Evolutionary conservation across 2,329 filamentous ascomycete genomes (phyloP), one percentile per base, ranked within the genome.

Genomic region (Daldinia sp.): DNA sequence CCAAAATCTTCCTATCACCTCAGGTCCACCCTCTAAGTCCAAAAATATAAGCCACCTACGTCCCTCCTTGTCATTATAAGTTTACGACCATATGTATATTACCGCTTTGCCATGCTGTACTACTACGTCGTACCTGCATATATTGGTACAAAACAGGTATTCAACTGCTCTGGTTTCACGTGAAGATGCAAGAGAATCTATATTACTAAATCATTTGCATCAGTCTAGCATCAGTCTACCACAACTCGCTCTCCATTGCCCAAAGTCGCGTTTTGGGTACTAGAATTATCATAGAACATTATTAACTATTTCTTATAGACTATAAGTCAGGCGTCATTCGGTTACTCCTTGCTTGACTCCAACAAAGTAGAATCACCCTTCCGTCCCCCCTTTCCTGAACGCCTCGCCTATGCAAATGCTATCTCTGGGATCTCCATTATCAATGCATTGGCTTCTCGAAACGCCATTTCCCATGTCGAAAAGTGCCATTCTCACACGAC

Each of bases 351-450:
- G 20, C 18, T 54, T 26, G 51, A 23, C 51, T 37, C 33, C 65
- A 56, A 57, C 48, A 59, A 55, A 42, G 4, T 42, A 53, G 62
- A 48, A 48, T 37, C 20, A 35, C 28, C 64, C 15, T 6, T 28
- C 39, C 35, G 59, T 56, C 53, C 35, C 12, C 12, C 33, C 46
- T 42, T 63, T 56, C 53, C 39, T 51, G 50, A 68, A 73, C 73
- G 72, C 72, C 72, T 54, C 65, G 72, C 72, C 72, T 60, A 71
- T 71, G 68, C 69, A 71, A 72, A 75, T 74, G 71, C 68, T 68
- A 63, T 55, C 46, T 66, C 44, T 46, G 50, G 62, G 51, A 60
- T 63, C 65, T 63, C 44, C 41, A 39, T 58, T 61, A 42, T 61
- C 63, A 53, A 60, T 35, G 67, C 63, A 35, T 56, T 50, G 53